These are phyloP conservation scores for Colletotrichum phormii DNA, from an alignment of 2,329 filamentous ascomycete genomes.

Conservation along the genomic window DNA sequence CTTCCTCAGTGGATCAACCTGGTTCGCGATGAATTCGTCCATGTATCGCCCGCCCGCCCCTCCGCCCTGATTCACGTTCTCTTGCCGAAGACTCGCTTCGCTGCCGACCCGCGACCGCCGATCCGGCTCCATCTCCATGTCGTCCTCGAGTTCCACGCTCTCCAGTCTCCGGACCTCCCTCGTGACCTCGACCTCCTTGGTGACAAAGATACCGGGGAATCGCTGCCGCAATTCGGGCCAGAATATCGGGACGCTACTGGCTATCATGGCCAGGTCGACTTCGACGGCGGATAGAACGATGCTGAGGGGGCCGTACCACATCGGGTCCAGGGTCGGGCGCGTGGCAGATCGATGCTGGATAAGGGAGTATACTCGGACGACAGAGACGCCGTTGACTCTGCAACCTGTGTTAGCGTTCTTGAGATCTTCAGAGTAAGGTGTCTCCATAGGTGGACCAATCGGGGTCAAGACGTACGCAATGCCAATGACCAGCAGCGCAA, in stretches of 20 bases:
- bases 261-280: constrained; percentile 43
- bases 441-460: neutral
- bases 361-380: constrained; percentile 46
- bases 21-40: constrained; percentile 17
- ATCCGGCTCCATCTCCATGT: constrained; percentile 23
- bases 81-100: constrained; percentile 36
- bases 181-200: constrained; percentile 32
- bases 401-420: neutral
- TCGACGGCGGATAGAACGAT: constrained; percentile 40
- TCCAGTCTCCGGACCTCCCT: constrained; percentile 21
- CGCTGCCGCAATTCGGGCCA: constrained; percentile 71
- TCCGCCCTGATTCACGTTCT: neutral
- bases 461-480: constrained; percentile 39
- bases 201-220: constrained; percentile 34
- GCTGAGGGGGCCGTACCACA: constrained; percentile 45
- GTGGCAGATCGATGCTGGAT: constrained; percentile 45
- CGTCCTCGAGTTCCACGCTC: constrained; percentile 28
- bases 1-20: constrained; percentile 26
- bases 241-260: constrained; percentile 79
- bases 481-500: constrained; percentile 46
- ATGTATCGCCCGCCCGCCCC: neutral
- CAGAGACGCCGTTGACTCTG: constrained; percentile 42
- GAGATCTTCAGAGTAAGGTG: neutral
- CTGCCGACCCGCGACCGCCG: constrained; percentile 29
- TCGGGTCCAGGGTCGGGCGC: constrained; percentile 47